Evolutionary conservation across 2,329 filamentous ascomycete species (phyloP).

Genomic region (Colletotrichum endophyticum): DNA sequence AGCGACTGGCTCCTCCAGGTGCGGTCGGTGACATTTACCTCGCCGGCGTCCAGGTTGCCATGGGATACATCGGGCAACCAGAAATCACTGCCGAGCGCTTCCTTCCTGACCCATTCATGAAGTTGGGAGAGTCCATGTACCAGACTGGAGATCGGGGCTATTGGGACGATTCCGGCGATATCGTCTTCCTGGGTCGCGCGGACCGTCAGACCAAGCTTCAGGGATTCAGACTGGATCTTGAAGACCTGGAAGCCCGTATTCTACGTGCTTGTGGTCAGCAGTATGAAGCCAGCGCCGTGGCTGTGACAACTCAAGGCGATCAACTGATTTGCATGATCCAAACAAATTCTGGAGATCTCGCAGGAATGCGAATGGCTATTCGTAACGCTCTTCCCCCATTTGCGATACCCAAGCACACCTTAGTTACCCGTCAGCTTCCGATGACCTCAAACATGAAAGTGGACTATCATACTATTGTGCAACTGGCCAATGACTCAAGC

Average conservation of each 20-base stretch:
- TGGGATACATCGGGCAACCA: slow-evolving; percentile 41
- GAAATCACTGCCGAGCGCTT: slow-evolving; percentile 32
- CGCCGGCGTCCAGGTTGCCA: slow-evolving; percentile 45
- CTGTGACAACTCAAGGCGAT: slow-evolving; percentile 27
- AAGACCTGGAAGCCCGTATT: slow-evolving; percentile 20
- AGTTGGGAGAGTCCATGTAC: slow-evolving; percentile 36
- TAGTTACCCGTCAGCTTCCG: slow-evolving; percentile 29
- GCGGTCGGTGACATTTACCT: slow-evolving; percentile 45
- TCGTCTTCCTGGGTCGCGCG: slow-evolving; percentile 37
- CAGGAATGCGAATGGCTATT: slow-evolving; percentile 3
- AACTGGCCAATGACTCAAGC: not conserved
- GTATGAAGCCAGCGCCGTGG: slow-evolving; percentile 22
- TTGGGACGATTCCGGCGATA: slow-evolving; percentile 34
- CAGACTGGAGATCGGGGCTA: slow-evolving; percentile 41
- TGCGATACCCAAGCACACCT: slow-evolving; percentile 29
- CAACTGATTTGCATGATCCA: slow-evolving; percentile 32
- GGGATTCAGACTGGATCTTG: slow-evolving; percentile 36
- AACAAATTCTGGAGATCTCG: slow-evolving; percentile 19
- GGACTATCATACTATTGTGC: slow-evolving; percentile 33
- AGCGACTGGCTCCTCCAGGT: slow-evolving; percentile 32
- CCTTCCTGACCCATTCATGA: slow-evolving; percentile 26
- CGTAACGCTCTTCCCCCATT: slow-evolving; percentile 25
- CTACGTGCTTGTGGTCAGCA: slow-evolving; percentile 1
- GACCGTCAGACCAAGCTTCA: slow-evolving; percentile 37
- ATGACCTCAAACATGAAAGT: slow-evolving; percentile 34